A percentile compares a stretch with the other conserved stretches of the same genome.
These are phyloP conservation scores for Blastosporella zonata DNA, from an alignment of 1,284 basidiomycete genomes.

Conservation along the genomic window DNA sequence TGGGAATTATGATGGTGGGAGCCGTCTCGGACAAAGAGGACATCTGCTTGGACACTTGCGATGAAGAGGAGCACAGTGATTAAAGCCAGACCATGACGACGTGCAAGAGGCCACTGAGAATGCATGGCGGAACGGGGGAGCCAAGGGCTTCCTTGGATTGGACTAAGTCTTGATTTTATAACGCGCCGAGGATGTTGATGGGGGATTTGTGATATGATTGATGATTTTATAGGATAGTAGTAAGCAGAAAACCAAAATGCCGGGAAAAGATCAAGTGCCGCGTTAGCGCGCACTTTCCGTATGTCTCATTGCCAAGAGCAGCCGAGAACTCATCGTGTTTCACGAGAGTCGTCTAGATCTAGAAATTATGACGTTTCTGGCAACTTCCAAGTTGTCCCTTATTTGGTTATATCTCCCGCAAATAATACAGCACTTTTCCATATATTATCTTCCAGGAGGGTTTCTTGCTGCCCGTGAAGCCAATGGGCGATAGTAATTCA, in stretches of 20 bases:
- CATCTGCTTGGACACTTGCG: conserved; percentile 17
- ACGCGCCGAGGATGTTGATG: conserved; percentile 8
- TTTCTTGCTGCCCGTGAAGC: background rate
- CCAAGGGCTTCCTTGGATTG: background rate
- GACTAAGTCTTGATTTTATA: conserved; percentile 13
- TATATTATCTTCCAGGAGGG: background rate
- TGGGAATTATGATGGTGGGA: conserved; percentile 46
- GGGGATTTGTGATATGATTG: conserved; percentile 13
- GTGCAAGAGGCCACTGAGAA: conserved; percentile 9
- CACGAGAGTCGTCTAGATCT: conserved; percentile 9
- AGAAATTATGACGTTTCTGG: conserved; percentile 9
- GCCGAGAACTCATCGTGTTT: conserved; percentile 5
- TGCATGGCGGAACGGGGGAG: conserved; percentile 14
- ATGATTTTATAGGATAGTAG: conserved; percentile 14
- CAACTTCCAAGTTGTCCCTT: conserved; percentile 8
- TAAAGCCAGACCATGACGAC: conserved; percentile 7
- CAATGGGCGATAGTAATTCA: too few relatives aligned
- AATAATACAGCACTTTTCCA: conserved; percentile 5
- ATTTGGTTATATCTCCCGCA: conserved; percentile 13
- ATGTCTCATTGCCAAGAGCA: conserved; percentile 1
- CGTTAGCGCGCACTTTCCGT: conserved; percentile 5
- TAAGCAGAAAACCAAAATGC: conserved; percentile 14
- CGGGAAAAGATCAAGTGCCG: conserved; percentile 9
- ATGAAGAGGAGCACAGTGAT: conserved; percentile 12
- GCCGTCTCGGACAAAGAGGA: conserved; percentile 24